Conservation (phyloP, 805 yeast genomes). For the Tetrapisispora iriomotensis region DNA sequence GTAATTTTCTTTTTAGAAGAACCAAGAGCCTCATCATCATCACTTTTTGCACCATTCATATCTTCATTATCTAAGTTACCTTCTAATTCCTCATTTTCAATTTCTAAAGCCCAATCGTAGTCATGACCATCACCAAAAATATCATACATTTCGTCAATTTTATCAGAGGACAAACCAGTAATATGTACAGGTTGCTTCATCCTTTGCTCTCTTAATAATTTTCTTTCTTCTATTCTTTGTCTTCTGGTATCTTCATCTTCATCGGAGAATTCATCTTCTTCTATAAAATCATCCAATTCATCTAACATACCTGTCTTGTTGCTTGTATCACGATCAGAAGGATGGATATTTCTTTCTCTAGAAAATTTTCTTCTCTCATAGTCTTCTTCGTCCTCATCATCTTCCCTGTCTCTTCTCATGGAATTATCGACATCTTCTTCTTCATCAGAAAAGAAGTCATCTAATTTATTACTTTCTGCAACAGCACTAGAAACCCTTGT, state of each 20-base stretch:
- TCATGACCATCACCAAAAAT: constrained; percentile 96
- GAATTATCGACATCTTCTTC: constrained; percentile 12
- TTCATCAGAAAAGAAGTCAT: constrained; percentile 36
- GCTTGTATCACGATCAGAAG: constrained; percentile 15
- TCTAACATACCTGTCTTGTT: constrained; percentile 41
- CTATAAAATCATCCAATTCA: constrained; percentile 94
- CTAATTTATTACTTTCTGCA: constrained; percentile 21
- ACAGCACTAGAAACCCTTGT: constrained; percentile 8
- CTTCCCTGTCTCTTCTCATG: constrained; percentile 24
- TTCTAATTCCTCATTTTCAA: constrained; percentile 42
- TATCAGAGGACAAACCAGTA: constrained; percentile 71
- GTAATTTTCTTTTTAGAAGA: constrained; percentile 32
- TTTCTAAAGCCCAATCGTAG: constrained; percentile 93
- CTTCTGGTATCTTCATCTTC: constrained; percentile 50
- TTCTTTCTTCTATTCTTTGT: constrained; percentile 28
- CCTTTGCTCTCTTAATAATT: constrained; percentile 31
- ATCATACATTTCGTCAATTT: constrained; percentile 85
- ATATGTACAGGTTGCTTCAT: constrained; percentile 48
- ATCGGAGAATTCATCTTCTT: constrained; percentile 91
- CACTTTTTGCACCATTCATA: constrained; percentile 6
- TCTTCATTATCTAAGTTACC: constrained; percentile 26
- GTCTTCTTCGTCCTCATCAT: constrained; percentile 24
- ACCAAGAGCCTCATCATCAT: constrained; percentile 27
- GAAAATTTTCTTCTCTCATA: background rate
- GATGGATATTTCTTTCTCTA: constrained; percentile 13